Evolutionary conservation across 768 basidiomycete species (phyloP).

Genomic region (Phylloporus rhodoxanthus): DNA sequence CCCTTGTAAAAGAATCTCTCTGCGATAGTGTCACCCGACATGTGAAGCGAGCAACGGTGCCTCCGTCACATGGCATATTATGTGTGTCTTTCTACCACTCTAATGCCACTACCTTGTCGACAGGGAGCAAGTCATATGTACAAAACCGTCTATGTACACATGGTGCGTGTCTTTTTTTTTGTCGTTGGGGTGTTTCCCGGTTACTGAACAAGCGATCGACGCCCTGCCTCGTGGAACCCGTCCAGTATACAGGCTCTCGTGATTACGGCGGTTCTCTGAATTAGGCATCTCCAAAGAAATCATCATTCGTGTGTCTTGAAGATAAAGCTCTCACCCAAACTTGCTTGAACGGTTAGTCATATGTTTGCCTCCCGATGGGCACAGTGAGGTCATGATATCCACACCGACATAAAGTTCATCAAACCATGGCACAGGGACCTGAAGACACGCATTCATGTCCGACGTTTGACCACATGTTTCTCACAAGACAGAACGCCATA

Average conservation of each 20-base stretch:
- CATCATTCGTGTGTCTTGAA: not conserved
- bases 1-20: not conserved
- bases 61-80: not conserved
- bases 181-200: too few species aligned
- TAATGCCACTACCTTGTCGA: not conserved
- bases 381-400: conserved; percentile 4
- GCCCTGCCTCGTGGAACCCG: not conserved
- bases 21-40: too few species aligned
- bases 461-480: not conserved
- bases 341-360: not conserved
- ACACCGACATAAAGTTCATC: not conserved
- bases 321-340: not conserved
- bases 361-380: not conserved
- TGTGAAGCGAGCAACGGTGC: not conserved
- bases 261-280: not conserved
- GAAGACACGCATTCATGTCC: not conserved
- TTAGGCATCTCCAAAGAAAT: not conserved
- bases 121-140: not conserved
- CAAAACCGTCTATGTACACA: not conserved
- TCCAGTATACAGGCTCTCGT: not conserved
- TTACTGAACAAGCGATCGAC: not conserved
- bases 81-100: not conserved
- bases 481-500: not conserved
- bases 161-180: not conserved
- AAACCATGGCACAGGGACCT: conserved; percentile 8